Evolutionary conservation across 2,329 filamentous ascomycete genomes (phyloP), one percentile per base, ranked within the genome.

Genomic region (Cercospora sp.): DNA sequence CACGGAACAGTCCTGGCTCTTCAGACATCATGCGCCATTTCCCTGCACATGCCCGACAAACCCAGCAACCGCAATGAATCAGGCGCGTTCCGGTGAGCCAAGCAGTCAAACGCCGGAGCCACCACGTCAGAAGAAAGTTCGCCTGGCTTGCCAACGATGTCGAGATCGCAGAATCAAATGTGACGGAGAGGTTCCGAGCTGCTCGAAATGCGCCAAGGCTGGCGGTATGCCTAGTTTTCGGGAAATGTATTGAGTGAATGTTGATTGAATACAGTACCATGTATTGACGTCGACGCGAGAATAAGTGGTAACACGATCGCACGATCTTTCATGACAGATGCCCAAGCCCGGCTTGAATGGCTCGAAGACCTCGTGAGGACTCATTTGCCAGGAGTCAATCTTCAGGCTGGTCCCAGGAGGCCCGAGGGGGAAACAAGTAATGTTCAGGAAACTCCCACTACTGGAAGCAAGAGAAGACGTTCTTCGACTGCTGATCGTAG

Each of bases 91-190:
- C 42, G 42, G 8, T 5, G 42, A 48, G 42, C n/a, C 42, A 9
- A 9, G 42, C 3, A 60, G 40, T 10, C 57, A 23, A 1, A 60
- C 57, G 12, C 30, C 57, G 2, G 57, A 20, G 18, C 8, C 16
- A 23, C 30, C 3, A 2, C 57, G 57, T 16, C 57, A 40, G 30
- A 63, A 63, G 40, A 65, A 65, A 40, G 63, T 65, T 9, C 53
- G 63, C 3, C 40, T 65, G 3, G 63, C 63, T 12, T 65, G 63
- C 40, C 63, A 65, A 45, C 28, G 63, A 60, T 65, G 63, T 42
- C 18, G 63, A 20, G 63, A 65, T 20, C 53, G 63, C 53, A 60
- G 63, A n/a, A 60, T 65, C 55, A 65, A 65, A 30, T 65, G 63
- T 51, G 63, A 65, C 28, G 63, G 63, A 16, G 40, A 58, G 16